Evolutionary conservation across 805 yeast species (phyloP), one percentile per base, ranked within the genome.

Genomic region (Candida qinlingensis): DNA sequence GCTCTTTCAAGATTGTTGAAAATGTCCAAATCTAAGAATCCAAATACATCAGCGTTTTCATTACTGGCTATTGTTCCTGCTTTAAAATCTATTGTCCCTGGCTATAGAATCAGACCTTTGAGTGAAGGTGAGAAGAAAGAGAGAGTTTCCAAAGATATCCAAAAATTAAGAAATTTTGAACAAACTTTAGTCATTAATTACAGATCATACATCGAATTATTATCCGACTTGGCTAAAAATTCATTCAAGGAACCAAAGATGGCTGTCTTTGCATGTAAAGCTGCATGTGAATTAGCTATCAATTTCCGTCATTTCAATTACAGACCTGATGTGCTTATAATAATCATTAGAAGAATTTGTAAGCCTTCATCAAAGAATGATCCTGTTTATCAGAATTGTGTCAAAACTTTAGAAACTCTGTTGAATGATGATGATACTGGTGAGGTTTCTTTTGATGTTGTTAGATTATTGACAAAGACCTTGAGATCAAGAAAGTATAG

Each of bases 71-170:
- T 91, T 51, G 84, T 89, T 3, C 88, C 95, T 0, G 87, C 89
- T 4, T 88, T 88, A 74, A 88, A 87, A 58, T 77, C 85, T 48
- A 77, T 94, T 42, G 82, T 94, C 1, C 99, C 99, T 2, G 84
- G 94, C 7, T 92, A 92, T 66, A 78, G 83, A 51, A 89, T 92
- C 46, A 76, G 96, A 62, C 85, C 95, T 2, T 72, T 94, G 45
- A 75, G 89, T 3, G 97, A 89, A 13, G 67, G 79, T 0, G 98
- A 92, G 65, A 81, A 80, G 64, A 77, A 79, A 52, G 96, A 89
- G 59, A 87, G 81, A 58, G 96, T 89, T 4, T 72, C 91, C 11
- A 87, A 77, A 61, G 99, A 94, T 25, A 85, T 94, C 34, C 84
- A 87, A 13, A 79, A 76, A 59, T 65, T 86, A 57, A 77, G 99